phyloP scores from a whole-genome alignment of 2,329 filamentous ascomycete species.

The Curvularia sp. region DNA sequence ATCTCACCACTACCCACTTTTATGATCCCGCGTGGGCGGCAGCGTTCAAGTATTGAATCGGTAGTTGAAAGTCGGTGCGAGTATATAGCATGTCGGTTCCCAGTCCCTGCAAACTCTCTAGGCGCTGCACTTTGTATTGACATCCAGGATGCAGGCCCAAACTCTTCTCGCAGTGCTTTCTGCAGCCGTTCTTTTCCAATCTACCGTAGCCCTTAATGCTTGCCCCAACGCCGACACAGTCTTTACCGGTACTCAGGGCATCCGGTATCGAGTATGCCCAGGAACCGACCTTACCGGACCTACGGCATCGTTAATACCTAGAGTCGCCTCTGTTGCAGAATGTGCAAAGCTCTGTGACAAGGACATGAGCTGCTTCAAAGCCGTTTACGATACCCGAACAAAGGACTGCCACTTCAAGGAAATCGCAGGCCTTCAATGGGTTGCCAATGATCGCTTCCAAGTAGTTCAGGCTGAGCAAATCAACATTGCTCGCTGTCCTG shows the following conservation, averaged over 20 bases:
- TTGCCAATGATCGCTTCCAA: conserved; percentile 27
- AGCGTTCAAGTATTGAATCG: conserved; percentile 16
- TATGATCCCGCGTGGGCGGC: conserved; percentile 16
- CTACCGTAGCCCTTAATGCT: conserved; percentile 27
- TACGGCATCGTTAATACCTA: conserved; percentile 20
- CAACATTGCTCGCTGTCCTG: conserved; percentile 35
- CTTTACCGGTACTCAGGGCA: conserved; percentile 27
- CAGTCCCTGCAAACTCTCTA: not conserved
- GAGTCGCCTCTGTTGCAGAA: conserved; percentile 27
- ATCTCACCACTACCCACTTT: conserved; percentile 9
- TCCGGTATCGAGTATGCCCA: conserved; percentile 32
- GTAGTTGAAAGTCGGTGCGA: not conserved
- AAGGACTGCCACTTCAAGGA: conserved; percentile 35
- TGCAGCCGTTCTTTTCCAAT: conserved; percentile 25
- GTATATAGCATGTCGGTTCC: conserved; percentile 14
- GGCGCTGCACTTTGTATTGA: conserved; percentile 13
- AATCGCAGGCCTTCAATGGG: conserved; percentile 27
- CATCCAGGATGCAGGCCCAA: conserved; percentile 25
- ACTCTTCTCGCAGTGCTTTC: conserved; percentile 23
- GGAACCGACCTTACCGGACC: conserved; percentile 29
- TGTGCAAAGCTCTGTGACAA: conserved; percentile 32
- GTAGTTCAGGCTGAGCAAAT: conserved; percentile 34
- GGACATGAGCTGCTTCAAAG: conserved; percentile 35
- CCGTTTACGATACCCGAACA: conserved; percentile 33
- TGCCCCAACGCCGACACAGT: conserved; percentile 31